Evolutionary conservation across 1,139 yeast genomes (phyloP), one percentile per base, ranked within the genome.

Genomic region (Suhomyces coccinellae): DNA sequence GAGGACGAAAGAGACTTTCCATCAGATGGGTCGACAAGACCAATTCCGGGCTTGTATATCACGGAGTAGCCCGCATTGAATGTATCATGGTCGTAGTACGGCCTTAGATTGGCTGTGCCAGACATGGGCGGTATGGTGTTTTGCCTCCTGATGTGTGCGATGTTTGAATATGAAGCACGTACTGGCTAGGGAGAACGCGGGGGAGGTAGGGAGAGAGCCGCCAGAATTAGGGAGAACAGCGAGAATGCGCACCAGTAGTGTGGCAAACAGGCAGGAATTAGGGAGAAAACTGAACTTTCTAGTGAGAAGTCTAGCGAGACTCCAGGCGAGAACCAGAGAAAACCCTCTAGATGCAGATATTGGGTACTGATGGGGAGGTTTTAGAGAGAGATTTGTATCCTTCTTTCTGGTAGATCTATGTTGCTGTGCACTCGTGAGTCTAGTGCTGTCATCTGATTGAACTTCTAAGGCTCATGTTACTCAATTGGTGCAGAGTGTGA

Each of bases 41-140:
- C 87, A 15, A 77, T 70, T 0, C 85, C 85, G 1, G 85, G 83
- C 50, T 76, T 74, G 55, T 71, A 82, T 7, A 80, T 73, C 17
- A 83, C 86, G 30, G 80, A 71, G 54, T 83, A 81, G 8, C 86
- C 87, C 2, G 84, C 82, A 59, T 83, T 75, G 65, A 87, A 87
- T 2, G 85, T 71, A 36, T 78, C 85, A 33, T 86, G 80, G 61
- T 85, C 83, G 59, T 84, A 83, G 62, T 87, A 87, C 4, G 95
- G 95, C 63, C 95, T 77, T 48, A 79, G 65, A 29, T 50, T 49
- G 41, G 38, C 31, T 17, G 33, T 22, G 45, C 45, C 43, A 43
- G 36, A 45, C 53, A 39, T 50, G 34, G 43, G 35, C 44, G 29
- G 40, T 13, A 31, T 44, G 31, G 28, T 31, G 24, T 31, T 26